Evolutionary conservation across 1,284 basidiomycete species (phyloP).

Genomic region (Xerocomus amazonicus): DNA sequence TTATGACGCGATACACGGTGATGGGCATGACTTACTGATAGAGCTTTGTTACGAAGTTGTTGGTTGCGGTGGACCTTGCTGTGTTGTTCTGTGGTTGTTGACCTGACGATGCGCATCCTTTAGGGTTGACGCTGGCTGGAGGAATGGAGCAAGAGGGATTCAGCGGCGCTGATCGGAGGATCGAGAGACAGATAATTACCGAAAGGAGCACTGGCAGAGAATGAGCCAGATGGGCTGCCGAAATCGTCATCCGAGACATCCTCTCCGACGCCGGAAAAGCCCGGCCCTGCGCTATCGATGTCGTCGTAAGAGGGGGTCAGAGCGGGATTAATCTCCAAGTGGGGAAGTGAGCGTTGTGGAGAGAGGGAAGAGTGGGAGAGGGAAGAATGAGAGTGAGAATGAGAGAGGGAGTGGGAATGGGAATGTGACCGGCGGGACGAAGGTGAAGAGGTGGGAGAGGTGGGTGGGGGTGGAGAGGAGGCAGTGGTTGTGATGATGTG

Average conservation of each 20-base stretch:
- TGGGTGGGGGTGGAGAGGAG: constrained; percentile 27
- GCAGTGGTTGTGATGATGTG: constrained; percentile 31
- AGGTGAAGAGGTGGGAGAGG: constrained; percentile 21
- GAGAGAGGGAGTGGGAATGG: constrained; percentile 28
- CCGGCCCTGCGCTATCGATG: constrained; percentile 15
- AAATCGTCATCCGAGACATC: constrained; percentile 31
- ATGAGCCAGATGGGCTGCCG: constrained; percentile 18
- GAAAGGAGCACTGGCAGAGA: constrained; percentile 10
- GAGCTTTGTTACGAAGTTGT: constrained; percentile 81
- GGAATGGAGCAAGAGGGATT: neutral
- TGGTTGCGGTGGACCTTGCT: constrained; percentile 65
- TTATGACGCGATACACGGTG: constrained; percentile 3
- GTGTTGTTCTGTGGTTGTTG: constrained; percentile 43
- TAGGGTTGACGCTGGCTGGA: constrained; percentile 14
- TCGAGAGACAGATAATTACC: constrained; percentile 6
- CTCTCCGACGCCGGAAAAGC: constrained; percentile 17
- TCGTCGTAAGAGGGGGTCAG: constrained; percentile 29
- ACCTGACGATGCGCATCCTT: constrained; percentile 9
- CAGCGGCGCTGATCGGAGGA: too few species aligned
- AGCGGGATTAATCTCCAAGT: constrained; percentile 22
- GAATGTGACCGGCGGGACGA: constrained; percentile 31
- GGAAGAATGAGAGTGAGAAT: constrained; percentile 30
- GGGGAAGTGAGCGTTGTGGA: constrained; percentile 15
- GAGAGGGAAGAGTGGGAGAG: constrained; percentile 30
- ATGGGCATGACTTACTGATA: constrained; percentile 60